Evolutionary conservation across 306 rosid species (phyloP), one percentile per base, ranked within the genome.

Genomic region (Arachis stenosperma): DNA sequence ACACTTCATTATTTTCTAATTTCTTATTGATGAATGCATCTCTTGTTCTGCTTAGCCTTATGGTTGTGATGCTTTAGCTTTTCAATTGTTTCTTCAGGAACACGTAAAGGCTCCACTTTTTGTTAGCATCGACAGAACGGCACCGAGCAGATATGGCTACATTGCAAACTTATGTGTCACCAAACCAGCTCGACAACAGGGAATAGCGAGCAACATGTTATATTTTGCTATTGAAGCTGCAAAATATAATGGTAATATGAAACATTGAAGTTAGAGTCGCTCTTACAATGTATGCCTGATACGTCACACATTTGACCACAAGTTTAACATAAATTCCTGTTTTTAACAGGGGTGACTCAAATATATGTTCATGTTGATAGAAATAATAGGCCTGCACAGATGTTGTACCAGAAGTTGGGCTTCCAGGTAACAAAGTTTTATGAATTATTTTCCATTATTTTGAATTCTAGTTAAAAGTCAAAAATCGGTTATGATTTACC

Each of bases 181-280:
- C 55, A 93, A 90, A 78, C 61, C 88, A 42, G 87, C 90, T 61
- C 92, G 98, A 6, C 89, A 93, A 41, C 89, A 81, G 84, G 93
- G 98, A 52, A 82, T 93, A 70, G 98, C 92, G 29, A 87, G 82
- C 46, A 93, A 85, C 73, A 90, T 89, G 97, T 66, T 93, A 84
- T 74, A 76, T 74, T 93, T 93, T 86, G 98, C 98, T 59, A 65
- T 90, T 77, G 82, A 82, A 63, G 74, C 78, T 13, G 97, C 97
- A 15, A 85, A 75, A 82, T 86, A 82, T 40, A 74, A 62, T 61
- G 96, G 98, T 93, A 84, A 78, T 67, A 55, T 70, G 37, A 75
- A 77, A 77, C 75, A 6, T 69, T 56, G 60, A 79, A 10, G 27
- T 22, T 13, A 55, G 42, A 37, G 50, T 63, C 52, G 55, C 33